These are phyloP conservation scores for Penicillium sclerotiorum DNA, from an alignment of 2,329 filamentous ascomycete genomes.

Conservation along the genomic window DNA sequence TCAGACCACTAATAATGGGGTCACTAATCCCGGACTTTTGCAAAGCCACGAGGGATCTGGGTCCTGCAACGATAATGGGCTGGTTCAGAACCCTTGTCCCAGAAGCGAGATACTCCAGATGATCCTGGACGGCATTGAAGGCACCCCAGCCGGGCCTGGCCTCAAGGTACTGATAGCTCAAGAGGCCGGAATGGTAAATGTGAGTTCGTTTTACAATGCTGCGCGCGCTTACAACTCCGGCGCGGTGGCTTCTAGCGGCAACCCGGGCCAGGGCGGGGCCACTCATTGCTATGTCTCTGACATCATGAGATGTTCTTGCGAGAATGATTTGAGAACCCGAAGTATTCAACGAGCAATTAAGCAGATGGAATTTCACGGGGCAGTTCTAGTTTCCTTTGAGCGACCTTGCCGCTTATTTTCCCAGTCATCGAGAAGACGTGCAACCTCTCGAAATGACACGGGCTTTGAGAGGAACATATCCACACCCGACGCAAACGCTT, in stretches of 20 bases:
- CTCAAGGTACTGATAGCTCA: background rate
- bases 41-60: constrained; percentile 32
- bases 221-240: constrained; percentile 48
- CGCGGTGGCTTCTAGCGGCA: constrained; percentile 30
- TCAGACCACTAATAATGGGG: constrained; percentile 44
- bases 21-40: constrained; percentile 46
- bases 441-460: constrained; percentile 38
- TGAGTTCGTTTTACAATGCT: constrained; percentile 32
- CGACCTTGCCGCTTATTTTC: background rate
- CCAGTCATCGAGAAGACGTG: background rate
- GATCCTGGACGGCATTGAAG: constrained; percentile 43
- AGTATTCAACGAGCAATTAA: no score
- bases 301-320: no score
- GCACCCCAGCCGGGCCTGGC: constrained; percentile 25
- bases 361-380: no score
- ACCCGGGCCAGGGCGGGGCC: constrained; percentile 33
- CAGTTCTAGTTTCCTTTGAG: no score
- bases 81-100: constrained; percentile 28
- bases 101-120: constrained; percentile 35
- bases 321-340: no score
- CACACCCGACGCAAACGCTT: constrained; percentile 37
- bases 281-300: constrained; percentile 33
- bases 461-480: constrained; percentile 38
- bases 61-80: constrained; percentile 38
- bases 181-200: constrained; percentile 25